Evolutionary conservation across 2,329 filamentous ascomycete species (phyloP).

Genomic region (Sporothrix variecibatus): DNA sequence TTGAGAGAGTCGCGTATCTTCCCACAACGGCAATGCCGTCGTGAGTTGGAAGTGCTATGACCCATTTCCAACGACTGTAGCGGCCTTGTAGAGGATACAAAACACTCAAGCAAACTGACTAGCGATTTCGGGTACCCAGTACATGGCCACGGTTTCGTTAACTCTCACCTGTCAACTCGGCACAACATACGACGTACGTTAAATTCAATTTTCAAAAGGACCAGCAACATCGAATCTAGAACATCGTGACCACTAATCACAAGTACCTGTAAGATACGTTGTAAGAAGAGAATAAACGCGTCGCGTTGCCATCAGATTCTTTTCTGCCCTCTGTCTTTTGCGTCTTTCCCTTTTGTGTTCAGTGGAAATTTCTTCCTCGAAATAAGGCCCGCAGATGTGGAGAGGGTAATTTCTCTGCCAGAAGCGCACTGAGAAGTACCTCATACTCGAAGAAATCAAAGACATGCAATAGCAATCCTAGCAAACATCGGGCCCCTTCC

Average conservation of each 20-base stretch:
- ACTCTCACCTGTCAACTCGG: neutral
- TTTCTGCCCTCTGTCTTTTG: neutral
- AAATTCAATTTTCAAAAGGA: neutral
- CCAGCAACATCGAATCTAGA: neutral
- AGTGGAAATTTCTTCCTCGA: neutral
- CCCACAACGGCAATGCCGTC: neutral
- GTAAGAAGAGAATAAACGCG: neutral
- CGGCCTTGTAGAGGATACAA: neutral
- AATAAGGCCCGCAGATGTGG: constrained; percentile 7
- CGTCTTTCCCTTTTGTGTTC: neutral
- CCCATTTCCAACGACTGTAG: neutral
- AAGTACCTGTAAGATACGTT: neutral
- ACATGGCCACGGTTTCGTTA: neutral
- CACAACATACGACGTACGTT: neutral
- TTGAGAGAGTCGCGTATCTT: neutral
- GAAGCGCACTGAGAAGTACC: neutral
- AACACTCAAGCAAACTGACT: neutral
- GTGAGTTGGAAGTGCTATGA: neutral
- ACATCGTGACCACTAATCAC: neutral
- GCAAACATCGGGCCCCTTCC: neutral
- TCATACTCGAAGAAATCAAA: neutral
- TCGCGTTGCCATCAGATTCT: neutral
- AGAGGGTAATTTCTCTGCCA: constrained; percentile 8
- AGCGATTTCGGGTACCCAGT: neutral
- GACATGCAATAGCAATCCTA: neutral